Conservation (phyloP, 148 eudicot genomes). For the Selenicereus undatus region DNA sequence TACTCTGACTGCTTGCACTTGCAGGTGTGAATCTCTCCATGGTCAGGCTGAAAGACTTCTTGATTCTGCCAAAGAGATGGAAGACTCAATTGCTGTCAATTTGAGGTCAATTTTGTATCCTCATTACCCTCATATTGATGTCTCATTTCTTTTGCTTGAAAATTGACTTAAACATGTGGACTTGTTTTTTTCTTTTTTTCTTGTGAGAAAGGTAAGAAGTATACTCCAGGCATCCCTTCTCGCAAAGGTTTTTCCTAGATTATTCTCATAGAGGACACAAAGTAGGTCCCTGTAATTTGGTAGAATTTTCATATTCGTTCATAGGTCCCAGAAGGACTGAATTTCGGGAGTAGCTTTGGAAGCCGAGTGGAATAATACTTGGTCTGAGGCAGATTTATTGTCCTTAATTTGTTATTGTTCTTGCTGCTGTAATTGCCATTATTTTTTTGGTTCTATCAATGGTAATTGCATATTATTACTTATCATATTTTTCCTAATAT, state of each 20-base stretch:
- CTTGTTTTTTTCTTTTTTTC: background rate
- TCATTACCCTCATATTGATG: background rate
- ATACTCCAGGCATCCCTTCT: too few relatives aligned
- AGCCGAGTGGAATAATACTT: background rate
- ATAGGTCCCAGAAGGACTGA: background rate
- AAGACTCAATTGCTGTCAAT: constrained; percentile 96
- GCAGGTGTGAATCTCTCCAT: constrained; percentile 97
- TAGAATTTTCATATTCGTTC: background rate
- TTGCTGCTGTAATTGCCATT: background rate
- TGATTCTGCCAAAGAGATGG: constrained; percentile 99
- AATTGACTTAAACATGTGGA: background rate
- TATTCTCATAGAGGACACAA: too few relatives aligned
- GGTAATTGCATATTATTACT: background rate
- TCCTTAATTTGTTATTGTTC: background rate
- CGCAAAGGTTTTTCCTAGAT: background rate
- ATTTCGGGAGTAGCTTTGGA: background rate
- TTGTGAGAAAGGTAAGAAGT: too few relatives aligned
- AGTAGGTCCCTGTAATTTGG: background rate
- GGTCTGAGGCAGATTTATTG: background rate
- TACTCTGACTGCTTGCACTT: constrained; percentile 20
- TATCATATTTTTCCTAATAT: background rate
- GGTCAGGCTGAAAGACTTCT: constrained; percentile 99
- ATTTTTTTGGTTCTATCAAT: background rate
- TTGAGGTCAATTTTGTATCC: constrained; percentile 54
- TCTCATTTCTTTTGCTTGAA: background rate